Evolutionary conservation across 371 early-diverging fungal species (phyloP).

Genomic region (Mucor saturninus): DNA sequence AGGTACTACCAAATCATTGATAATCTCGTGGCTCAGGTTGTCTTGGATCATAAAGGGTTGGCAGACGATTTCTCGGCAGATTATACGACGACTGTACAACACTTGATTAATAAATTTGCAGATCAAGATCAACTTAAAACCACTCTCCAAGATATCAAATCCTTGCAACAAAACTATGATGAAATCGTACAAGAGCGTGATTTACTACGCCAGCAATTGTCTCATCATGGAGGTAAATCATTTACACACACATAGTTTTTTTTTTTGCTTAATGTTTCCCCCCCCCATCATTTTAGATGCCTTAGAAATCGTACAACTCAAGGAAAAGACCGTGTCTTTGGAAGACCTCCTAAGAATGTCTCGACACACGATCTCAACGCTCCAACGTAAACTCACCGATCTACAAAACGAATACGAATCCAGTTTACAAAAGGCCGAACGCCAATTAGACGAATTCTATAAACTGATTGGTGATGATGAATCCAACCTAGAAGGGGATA

Average conservation of each 20-base stretch:
- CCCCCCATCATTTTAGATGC: constrained; percentile 22
- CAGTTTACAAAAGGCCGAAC: constrained; percentile 71
- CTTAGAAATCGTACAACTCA: constrained; percentile 50
- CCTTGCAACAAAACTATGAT: constrained; percentile 45
- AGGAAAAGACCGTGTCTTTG: constrained; percentile 75
- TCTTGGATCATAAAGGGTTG: constrained; percentile 78
- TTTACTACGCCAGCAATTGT: constrained; percentile 50
- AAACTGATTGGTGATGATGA: constrained; percentile 66
- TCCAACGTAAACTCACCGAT: constrained; percentile 75
- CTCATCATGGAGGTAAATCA: constrained; percentile 37
- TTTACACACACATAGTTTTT: not conserved
- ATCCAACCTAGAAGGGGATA: constrained; percentile 42
- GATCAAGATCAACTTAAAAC: constrained; percentile 75
- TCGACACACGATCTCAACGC: constrained; percentile 77
- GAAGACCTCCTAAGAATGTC: constrained; percentile 83
- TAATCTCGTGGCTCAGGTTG: constrained; percentile 79
- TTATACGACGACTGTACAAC: constrained; percentile 73
- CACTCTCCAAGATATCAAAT: constrained; percentile 71
- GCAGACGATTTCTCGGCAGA: constrained; percentile 66
- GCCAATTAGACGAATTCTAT: constrained; percentile 73
- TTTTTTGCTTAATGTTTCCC: not conserved
- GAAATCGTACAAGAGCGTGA: constrained; percentile 51
- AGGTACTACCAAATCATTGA: constrained; percentile 86
- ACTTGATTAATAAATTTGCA: constrained; percentile 78
- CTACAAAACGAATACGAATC: constrained; percentile 68